phyloP scores from a whole-genome alignment of 176 grass and related monocot genomes.

The Musa schizocarpa region DNA sequence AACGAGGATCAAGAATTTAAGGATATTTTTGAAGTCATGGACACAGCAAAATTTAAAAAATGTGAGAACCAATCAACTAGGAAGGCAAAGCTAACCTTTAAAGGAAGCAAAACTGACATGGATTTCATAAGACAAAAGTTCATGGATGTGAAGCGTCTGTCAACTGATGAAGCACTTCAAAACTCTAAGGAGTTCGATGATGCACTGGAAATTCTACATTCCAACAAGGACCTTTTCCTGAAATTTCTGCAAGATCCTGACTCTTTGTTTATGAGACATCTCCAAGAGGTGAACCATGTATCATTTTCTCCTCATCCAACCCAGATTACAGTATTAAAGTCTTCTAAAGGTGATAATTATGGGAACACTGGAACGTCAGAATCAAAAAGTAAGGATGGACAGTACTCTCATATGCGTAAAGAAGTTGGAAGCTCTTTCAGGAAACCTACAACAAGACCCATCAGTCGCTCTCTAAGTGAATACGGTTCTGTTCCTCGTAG shows the following conservation, averaged over 20 bases:
- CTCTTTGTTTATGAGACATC: constrained; percentile 44
- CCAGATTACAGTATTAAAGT: constrained; percentile 83
- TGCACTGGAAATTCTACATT: constrained; percentile 62
- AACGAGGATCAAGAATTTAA: constrained; percentile 65
- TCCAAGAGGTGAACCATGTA: constrained; percentile 32
- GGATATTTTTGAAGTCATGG: constrained; percentile 91
- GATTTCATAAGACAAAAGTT: constrained; percentile 77
- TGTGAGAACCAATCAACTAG: constrained; percentile 31
- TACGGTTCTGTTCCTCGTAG: constrained; percentile 48
- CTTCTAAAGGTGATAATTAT: constrained; percentile 45
- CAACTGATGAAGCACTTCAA: constrained; percentile 48
- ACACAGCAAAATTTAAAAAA: constrained; percentile 47
- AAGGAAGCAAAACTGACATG: constrained; percentile 30
- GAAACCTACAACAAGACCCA: constrained; percentile 32
- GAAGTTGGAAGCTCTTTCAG: constrained; percentile 29
- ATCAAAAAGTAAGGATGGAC: constrained; percentile 25
- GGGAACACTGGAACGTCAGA: constrained; percentile 11
- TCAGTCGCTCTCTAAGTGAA: constrained; percentile 33
- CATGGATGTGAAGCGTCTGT: constrained; percentile 65
- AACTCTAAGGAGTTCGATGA: constrained; percentile 73
- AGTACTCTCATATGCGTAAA: constrained; percentile 22
- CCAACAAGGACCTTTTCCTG: constrained; percentile 72
- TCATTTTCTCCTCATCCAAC: constrained; percentile 38
- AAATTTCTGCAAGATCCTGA: constrained; percentile 67
- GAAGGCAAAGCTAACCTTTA: constrained; percentile 28